These are phyloP conservation scores for Plasmodium relictum DNA, from an alignment of 169 alveolate genomes.

Conservation along the genomic window DNA sequence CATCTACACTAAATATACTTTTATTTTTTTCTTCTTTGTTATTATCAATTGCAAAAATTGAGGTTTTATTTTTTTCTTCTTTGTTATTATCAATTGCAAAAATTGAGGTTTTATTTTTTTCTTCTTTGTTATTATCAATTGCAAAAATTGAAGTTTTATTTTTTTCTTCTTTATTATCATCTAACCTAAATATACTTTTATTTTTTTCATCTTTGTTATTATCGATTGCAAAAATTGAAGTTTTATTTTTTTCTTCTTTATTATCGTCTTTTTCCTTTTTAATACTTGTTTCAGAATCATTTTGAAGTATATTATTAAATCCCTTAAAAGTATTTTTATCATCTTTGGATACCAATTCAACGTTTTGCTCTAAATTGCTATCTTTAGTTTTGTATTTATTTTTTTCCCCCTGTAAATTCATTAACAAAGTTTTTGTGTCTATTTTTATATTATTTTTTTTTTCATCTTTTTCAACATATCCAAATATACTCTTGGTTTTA, in stretches of 20 bases:
- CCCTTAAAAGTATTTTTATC: slow-evolving; percentile 6
- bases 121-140: neutral
- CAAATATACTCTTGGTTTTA: slow-evolving; percentile 12
- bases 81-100: neutral
- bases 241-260: neutral
- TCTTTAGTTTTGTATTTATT: neutral
- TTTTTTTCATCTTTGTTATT: neutral
- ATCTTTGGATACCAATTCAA: neutral
- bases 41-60: neutral
- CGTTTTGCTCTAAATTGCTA: neutral
- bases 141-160: slow-evolving; percentile 14
- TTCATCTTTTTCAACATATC: neutral
- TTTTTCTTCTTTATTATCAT: slow-evolving; percentile 15
- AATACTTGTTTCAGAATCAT: neutral
- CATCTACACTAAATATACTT: neutral
- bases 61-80: neutral
- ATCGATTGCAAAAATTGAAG: neutral
- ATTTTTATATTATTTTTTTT: neutral
- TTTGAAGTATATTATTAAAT: slow-evolving; percentile 3
- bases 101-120: neutral
- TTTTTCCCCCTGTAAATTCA: neutral
- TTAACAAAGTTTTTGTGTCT: too few relatives aligned
- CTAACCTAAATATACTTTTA: neutral
- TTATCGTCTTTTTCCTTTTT: slow-evolving; percentile 5
- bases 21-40: slow-evolving; percentile 5